Evolutionary conservation across 2,329 filamentous ascomycete genomes (phyloP).

Genomic region (Teratosphaeria pseudoeucalypti): DNA sequence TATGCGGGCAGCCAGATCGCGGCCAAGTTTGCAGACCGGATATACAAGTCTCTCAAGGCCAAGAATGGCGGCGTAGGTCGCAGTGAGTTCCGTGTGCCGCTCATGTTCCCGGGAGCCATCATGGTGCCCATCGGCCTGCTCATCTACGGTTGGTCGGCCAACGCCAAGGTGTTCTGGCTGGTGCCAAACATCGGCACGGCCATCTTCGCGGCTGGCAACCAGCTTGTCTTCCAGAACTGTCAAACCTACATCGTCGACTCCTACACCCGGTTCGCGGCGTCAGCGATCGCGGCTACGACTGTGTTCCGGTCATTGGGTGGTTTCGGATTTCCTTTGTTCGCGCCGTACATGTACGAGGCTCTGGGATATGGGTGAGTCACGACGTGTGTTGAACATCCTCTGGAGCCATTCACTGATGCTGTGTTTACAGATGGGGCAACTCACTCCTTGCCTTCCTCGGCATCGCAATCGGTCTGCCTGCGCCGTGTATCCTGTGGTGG

Average conservation of each 20-base stretch:
- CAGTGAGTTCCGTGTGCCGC: constrained; percentile 37
- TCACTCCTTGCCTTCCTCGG: constrained; percentile 47
- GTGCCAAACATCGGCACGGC: constrained; percentile 50
- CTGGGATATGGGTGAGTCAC: constrained; percentile 30
- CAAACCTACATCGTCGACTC: constrained; percentile 54
- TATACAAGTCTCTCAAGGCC: constrained; percentile 28
- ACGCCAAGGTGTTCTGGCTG: constrained; percentile 47
- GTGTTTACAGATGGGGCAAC: constrained; percentile 34
- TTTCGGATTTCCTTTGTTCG: constrained; percentile 52
- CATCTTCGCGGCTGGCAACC: constrained; percentile 45
- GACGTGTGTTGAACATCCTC: constrained; percentile 8
- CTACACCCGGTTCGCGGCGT: constrained; percentile 38
- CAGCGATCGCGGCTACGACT: constrained; percentile 44
- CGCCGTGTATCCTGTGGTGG: constrained; percentile 37
- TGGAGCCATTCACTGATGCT: neutral
- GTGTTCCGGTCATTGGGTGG: constrained; percentile 47
- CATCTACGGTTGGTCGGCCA: constrained; percentile 49
- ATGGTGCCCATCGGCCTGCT: constrained; percentile 47
- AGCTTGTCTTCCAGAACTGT: constrained; percentile 48
- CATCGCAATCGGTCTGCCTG: constrained; percentile 41
- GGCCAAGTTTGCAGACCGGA: constrained; percentile 26
- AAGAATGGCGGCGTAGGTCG: constrained; percentile 28
- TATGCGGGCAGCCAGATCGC: constrained; percentile 39
- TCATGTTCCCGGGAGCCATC: constrained; percentile 45
- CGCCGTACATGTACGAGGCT: constrained; percentile 38